Base-by-base conservation (phyloP, 1,284 basidiomycete species). In the Ustilago trichophora region DNA sequence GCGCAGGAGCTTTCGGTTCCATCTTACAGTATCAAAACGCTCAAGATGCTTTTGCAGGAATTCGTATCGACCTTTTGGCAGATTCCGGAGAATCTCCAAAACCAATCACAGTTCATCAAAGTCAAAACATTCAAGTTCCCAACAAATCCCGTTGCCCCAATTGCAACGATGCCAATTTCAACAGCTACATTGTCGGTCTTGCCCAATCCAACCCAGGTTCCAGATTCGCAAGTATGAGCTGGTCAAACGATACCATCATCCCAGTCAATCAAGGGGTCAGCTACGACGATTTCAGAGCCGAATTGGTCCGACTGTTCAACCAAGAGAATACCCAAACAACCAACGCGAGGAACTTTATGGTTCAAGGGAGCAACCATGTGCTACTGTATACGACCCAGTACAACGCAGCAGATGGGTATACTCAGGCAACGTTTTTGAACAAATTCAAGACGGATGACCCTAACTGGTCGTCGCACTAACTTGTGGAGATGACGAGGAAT, bases 11-110 rank as follows among this genome's bases (percentile, higher is more conserved):
- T 21, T 66, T 66, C 18, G 63, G 46, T 0, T 26, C 42, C 9
- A 51, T 62, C 10, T 18, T 66, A 12, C 63, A 62, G 21, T 66
- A 55, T 33, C 57, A 66, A 19, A 55, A 60, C 15, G 57, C 51
- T 0, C 52, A 56, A 24, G 40, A 55, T 22, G 22, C 34, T 2
- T 66, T 66, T 16, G n/a, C n/a, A n/a, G 51, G 58, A 0, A 27
- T 55, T 0, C 45, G 63, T 0, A 34, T 59, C 15, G 63, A 66
- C n/a, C 12, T 66, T 12, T 15, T 66, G 11, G 52, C 46, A 2
- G 64, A 67, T 16, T 46, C 42, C 6, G 64, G 48, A 6, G 58
- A 62, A 18, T 53, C 64, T 6, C 59, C 57, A 1, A 25, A 35
- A 5, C 19, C 55, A 5, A 54, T 54, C 44, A 36, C 35, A 15